Percentiles rank a stretch among this genome's conserved stretches.
Evolutionary conservation across 148 eudicot species (phyloP).

Genomic region (Polygonum aviculare): DNA sequence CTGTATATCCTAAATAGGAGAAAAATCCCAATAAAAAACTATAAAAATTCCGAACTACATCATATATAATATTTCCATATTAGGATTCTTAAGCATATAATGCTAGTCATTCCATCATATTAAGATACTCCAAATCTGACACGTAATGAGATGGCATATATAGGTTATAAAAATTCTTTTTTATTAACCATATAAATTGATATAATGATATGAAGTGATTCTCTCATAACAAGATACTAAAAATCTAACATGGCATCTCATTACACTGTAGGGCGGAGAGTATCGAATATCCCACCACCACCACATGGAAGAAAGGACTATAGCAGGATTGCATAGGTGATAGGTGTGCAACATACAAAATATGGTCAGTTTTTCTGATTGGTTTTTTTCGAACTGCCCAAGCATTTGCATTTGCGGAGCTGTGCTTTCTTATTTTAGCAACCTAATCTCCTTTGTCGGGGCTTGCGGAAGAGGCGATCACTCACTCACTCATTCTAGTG

Average conservation of each 20-base stretch:
- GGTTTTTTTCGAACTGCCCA: not conserved
- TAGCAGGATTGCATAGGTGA: constrained; percentile 44
- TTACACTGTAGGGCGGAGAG: constrained; percentile 53
- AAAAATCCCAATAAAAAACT: too few relatives aligned
- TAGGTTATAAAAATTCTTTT: too few relatives aligned
- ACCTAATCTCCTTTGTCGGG: not conserved
- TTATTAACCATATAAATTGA: not conserved
- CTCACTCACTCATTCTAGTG: not conserved
- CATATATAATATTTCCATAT: too few relatives aligned
- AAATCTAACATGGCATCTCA: not conserved
- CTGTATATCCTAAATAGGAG: too few relatives aligned
- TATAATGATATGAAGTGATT: not conserved
- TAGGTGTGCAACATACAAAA: constrained; percentile 13
- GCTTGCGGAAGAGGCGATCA: not conserved
- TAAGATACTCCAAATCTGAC: too few relatives aligned
- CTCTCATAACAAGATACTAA: not conserved
- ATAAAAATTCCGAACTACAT: too few relatives aligned
- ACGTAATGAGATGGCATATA: too few relatives aligned
- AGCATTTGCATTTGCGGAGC: not conserved
- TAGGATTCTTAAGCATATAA: too few relatives aligned
- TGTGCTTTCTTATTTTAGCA: not conserved
- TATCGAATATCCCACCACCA: constrained; percentile 49
- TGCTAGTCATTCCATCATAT: too few relatives aligned
- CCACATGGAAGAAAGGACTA: constrained; percentile 73
- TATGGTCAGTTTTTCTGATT: not conserved